phyloP scores from a whole-genome alignment of 805 yeast genomes.

The Kluyveromyces starmeri region DNA sequence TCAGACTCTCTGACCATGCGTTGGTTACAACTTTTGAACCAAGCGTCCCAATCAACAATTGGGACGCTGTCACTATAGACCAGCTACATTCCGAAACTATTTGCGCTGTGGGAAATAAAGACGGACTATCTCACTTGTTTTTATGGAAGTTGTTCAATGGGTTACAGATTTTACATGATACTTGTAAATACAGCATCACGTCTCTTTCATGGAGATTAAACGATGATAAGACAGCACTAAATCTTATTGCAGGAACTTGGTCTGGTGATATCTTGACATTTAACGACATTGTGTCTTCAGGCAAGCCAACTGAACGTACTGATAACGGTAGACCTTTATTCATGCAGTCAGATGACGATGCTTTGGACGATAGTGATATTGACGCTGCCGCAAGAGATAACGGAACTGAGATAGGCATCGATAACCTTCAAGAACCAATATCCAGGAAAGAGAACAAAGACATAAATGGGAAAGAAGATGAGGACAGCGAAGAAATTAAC shows the following conservation, averaged over 20 bases:
- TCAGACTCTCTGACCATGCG: conserved; percentile 23
- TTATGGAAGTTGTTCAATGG: conserved; percentile 46
- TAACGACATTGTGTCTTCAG: conserved; percentile 10
- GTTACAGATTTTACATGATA: conserved; percentile 19
- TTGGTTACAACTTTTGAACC: conserved; percentile 18
- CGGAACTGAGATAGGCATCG: conserved; percentile 5
- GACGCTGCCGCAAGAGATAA: conserved; percentile 16
- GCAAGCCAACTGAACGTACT: not conserved
- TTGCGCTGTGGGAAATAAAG: conserved; percentile 39
- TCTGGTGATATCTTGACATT: conserved; percentile 34
- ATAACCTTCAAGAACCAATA: not conserved
- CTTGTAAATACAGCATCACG: conserved; percentile 21
- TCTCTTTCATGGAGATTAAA: conserved; percentile 31
- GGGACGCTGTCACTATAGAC: conserved; percentile 4
- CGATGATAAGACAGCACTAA: conserved; percentile 15
- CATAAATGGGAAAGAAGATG: conserved; percentile 23
- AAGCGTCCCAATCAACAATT: conserved; percentile 2
- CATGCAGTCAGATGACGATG: conserved; percentile 28
- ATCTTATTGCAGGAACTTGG: conserved; percentile 30
- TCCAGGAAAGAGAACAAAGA: conserved; percentile 3
- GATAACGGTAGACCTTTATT: conserved; percentile 12
- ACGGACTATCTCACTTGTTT: conserved; percentile 39
- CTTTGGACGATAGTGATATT: conserved; percentile 15
- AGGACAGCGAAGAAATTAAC: conserved; percentile 11
- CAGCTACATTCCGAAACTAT: conserved; percentile 23